These are phyloP conservation scores for Bretschneidera sinensis DNA, from an alignment of 345 rosid genomes.

Conservation along the genomic window DNA sequence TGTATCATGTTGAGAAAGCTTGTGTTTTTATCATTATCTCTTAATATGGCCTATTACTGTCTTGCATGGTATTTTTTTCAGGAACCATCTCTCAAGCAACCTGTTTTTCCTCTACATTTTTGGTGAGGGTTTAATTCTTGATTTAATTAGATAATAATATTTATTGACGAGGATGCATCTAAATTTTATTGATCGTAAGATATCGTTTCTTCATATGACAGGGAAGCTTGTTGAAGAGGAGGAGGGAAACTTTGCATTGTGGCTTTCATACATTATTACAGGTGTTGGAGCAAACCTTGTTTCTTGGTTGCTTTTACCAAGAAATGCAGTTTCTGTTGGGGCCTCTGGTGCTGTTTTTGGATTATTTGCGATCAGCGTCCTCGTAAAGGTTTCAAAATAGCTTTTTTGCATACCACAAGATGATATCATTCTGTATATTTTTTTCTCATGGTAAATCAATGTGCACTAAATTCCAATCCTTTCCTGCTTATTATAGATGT, in stretches of 20 bases:
- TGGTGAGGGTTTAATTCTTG: slow-evolving; percentile 51
- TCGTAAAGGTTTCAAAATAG: slow-evolving; percentile 63
- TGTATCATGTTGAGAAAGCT: not conserved
- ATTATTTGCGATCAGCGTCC: slow-evolving; percentile 78
- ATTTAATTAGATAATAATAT: not conserved
- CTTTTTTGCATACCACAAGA: not conserved
- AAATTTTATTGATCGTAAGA: slow-evolving; percentile 11
- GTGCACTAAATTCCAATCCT: not conserved
- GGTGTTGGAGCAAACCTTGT: slow-evolving; percentile 90
- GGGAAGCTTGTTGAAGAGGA: slow-evolving; percentile 97
- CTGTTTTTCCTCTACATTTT: slow-evolving; percentile 94
- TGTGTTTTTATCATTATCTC: not conserved
- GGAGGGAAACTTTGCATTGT: slow-evolving; percentile 74
- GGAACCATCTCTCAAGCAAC: slow-evolving; percentile 97
- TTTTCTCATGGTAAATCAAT: slow-evolving; percentile 11
- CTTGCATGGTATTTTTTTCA: slow-evolving; percentile 27
- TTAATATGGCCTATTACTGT: slow-evolving; percentile 7
- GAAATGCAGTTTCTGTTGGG: slow-evolving; percentile 88
- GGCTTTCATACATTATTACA: slow-evolving; percentile 76
- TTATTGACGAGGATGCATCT: slow-evolving; percentile 2
- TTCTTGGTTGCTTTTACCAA: slow-evolving; percentile 87
- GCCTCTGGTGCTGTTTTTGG: slow-evolving; percentile 97
- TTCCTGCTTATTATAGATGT: slow-evolving; percentile 47
- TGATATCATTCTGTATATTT: not conserved
- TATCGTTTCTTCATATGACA: slow-evolving; percentile 22